phyloP scores from a whole-genome alignment of 2,329 filamentous ascomycete genomes.

The Cephalotrichum gorgonifer region DNA sequence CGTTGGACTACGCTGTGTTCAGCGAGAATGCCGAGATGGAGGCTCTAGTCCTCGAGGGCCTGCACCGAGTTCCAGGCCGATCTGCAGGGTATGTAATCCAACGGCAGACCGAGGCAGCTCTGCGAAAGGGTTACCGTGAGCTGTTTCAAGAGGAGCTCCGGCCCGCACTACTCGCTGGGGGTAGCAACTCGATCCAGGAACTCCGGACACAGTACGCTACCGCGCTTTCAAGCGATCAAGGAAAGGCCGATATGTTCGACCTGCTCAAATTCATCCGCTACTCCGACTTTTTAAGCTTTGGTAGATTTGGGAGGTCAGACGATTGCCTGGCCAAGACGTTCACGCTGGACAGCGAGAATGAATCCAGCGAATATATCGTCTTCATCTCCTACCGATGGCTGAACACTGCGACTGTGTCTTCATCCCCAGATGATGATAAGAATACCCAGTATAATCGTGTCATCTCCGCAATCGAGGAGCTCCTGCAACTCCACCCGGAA shows the following conservation, averaged over 20 bases:
- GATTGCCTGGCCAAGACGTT: constrained; percentile 11
- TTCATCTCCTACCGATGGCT: constrained; percentile 26
- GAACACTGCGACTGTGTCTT: constrained; percentile 7
- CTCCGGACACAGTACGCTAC: constrained; percentile 15
- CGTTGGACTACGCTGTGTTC: constrained; percentile 25
- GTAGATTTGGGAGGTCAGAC: constrained; percentile 15
- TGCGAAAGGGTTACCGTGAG: constrained; percentile 23
- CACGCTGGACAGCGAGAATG: neutral
- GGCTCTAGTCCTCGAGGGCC: constrained; percentile 16
- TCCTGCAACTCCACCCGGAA: constrained; percentile 14
- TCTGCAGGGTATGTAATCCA: constrained; percentile 6
- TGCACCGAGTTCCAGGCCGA: constrained; percentile 7
- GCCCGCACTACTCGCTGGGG: constrained; percentile 16
- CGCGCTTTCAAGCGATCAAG: constrained; percentile 11
- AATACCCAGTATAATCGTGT: constrained; percentile 22
- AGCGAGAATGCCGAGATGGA: constrained; percentile 15
- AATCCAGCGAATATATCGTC: constrained; percentile 14
- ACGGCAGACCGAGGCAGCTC: constrained; percentile 12
- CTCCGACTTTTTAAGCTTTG: constrained; percentile 14
- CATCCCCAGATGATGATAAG: constrained; percentile 17
- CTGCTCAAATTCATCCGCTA: constrained; percentile 17
- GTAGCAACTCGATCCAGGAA: constrained; percentile 8
- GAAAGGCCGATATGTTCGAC: constrained; percentile 16
- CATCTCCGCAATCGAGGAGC: constrained; percentile 16
- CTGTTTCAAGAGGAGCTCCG: constrained; percentile 25